Evolutionary conservation across 1,284 basidiomycete species (phyloP).

Genomic region (Violaceomyces palustris): DNA sequence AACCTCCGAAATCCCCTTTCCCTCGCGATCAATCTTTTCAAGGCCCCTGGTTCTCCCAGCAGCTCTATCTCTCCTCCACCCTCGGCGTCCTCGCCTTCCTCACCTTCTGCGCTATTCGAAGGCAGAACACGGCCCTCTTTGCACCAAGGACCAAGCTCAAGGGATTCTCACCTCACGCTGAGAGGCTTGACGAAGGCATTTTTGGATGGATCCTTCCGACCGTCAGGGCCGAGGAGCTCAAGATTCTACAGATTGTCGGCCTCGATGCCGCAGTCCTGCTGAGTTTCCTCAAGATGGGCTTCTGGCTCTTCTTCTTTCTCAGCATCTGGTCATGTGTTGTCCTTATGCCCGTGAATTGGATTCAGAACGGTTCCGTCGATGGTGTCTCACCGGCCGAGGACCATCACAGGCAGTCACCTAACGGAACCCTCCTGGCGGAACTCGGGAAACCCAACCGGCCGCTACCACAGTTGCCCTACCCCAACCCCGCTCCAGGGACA

Average conservation of each 20-base stretch:
- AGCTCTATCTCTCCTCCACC: constrained; percentile 69
- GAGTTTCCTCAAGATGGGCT: constrained; percentile 90
- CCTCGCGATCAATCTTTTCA: constrained; percentile 24
- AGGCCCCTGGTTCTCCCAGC: constrained; percentile 89
- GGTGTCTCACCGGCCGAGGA: constrained; percentile 48
- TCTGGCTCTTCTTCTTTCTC: constrained; percentile 76
- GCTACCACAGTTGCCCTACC: constrained; percentile 32
- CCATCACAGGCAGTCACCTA: constrained; percentile 3
- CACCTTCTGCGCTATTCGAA: constrained; percentile 79
- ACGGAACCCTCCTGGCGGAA: background rate
- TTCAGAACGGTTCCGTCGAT: constrained; percentile 49
- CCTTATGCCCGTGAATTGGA: constrained; percentile 51
- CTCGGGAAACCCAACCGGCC: constrained; percentile 15
- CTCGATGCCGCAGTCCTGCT: constrained; percentile 91
- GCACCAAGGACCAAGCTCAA: constrained; percentile 90
- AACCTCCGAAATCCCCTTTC: too few species aligned
- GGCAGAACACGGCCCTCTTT: constrained; percentile 80
- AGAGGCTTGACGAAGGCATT: constrained; percentile 66
- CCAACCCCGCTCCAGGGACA: constrained; percentile 20
- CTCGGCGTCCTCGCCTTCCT: constrained; percentile 78
- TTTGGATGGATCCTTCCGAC: constrained; percentile 96
- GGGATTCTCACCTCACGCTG: constrained; percentile 86
- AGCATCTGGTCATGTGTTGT: constrained; percentile 59
- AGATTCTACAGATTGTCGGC: constrained; percentile 92
- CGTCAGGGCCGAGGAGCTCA: constrained; percentile 79